These are phyloP conservation scores for Pseudisothecium myosuroides DNA, from an alignment of 225 moss, liverwort and hornwort species.

Conservation along the genomic window DNA sequence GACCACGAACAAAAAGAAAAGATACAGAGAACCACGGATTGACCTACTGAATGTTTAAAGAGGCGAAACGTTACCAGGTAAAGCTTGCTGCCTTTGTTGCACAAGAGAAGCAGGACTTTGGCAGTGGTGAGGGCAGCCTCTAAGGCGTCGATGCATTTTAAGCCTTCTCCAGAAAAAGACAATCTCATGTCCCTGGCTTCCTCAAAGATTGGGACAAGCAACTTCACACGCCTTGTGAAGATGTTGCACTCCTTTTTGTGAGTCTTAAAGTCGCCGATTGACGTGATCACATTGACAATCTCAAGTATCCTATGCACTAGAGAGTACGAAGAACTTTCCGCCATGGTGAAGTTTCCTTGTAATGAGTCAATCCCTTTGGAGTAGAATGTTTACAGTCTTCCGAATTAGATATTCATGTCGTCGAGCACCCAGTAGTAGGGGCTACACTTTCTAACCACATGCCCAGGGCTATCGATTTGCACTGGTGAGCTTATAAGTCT, in stretches of 20 bases:
- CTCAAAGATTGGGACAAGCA: conserved; percentile 73
- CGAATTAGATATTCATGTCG: neutral
- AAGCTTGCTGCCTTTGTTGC: conserved; percentile 74
- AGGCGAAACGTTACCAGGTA: conserved; percentile 36
- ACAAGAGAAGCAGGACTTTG: conserved; percentile 47
- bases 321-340: conserved; percentile 42
- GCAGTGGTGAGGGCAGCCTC: conserved; percentile 45
- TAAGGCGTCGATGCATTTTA: conserved; percentile 35
- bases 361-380: neutral
- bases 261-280: conserved; percentile 50
- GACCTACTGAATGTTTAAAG: neutral
- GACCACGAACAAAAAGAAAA: neutral
- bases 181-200: conserved; percentile 51
- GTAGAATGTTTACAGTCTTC: neutral
- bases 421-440: neutral
- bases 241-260: conserved; percentile 65
- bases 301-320: conserved; percentile 60
- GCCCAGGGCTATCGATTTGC: neutral
- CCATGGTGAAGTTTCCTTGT: conserved; percentile 20
- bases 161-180: conserved; percentile 33
- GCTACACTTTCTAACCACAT: neutral
- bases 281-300: conserved; percentile 46
- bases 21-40: neutral
- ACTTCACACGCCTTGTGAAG: conserved; percentile 54
- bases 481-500: neutral